phyloP scores from a whole-genome alignment of 2,329 filamentous ascomycete species.

The Zymoseptoria ardabiliae region DNA sequence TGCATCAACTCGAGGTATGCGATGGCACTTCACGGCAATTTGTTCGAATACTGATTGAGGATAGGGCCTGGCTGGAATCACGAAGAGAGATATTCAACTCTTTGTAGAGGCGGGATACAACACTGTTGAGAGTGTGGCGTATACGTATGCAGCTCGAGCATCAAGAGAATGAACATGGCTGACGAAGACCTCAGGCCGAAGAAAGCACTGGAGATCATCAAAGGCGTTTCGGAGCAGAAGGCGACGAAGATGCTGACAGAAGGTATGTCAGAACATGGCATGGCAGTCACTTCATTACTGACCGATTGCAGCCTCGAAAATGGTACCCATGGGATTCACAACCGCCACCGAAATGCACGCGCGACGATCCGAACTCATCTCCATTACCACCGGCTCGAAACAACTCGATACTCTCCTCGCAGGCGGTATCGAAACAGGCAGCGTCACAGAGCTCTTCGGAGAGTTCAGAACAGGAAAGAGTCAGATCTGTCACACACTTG shows the following conservation, averaged over 20 bases:
- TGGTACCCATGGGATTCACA: conserved; percentile 98
- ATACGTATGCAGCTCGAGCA: conserved; percentile 53
- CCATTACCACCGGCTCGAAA: conserved; percentile 96
- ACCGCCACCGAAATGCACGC: conserved; percentile 99
- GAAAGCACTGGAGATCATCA: conserved; percentile 83
- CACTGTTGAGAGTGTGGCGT: conserved; percentile 92
- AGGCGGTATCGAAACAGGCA: conserved; percentile 92
- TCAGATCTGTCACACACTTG: conserved; percentile 97
- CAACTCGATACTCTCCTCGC: conserved; percentile 91
- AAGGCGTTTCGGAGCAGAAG: conserved; percentile 96
- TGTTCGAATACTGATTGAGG: conserved; percentile 7
- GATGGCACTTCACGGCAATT: conserved; percentile 6
- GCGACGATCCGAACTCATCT: conserved; percentile 91
- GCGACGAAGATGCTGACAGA: conserved; percentile 84
- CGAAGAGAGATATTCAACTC: conserved; percentile 91
- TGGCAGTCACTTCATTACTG: neutral
- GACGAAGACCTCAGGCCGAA: conserved; percentile 46
- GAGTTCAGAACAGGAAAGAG: conserved; percentile 98
- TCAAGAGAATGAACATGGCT: conserved; percentile 11
- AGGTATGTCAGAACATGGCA: conserved; percentile 45
- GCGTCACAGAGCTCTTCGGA: conserved; percentile 95
- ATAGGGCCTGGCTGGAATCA: conserved; percentile 82
- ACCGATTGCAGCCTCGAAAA: conserved; percentile 64
- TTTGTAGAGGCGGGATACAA: conserved; percentile 88
- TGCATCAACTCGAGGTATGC: conserved; percentile 75